Conservation (phyloP, 306 rosid species). For the Trichosanthes cucumerina region DNA sequence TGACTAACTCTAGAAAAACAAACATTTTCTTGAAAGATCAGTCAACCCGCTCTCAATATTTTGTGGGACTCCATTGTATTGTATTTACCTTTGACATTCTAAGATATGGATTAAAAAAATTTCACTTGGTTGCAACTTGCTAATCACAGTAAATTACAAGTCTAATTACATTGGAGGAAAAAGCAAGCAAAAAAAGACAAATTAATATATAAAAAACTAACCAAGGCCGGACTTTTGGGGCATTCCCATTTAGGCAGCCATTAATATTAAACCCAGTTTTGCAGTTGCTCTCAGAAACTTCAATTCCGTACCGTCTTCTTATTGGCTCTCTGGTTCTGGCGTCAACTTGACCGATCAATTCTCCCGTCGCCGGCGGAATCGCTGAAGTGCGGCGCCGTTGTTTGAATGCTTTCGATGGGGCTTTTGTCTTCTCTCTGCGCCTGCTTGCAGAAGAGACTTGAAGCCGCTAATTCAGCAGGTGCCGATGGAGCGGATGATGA, state of each 20-base stretch:
- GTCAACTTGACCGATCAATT: background rate
- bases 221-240: background rate
- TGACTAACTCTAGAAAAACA: too few species aligned
- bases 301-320: background rate
- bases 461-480: conserved; percentile 7
- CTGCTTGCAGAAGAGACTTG: conserved; percentile 26
- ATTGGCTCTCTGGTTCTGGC: background rate
- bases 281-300: background rate
- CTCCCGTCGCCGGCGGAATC: background rate
- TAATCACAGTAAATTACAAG: too few species aligned
- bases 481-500: conserved; percentile 17
- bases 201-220: too few species aligned
- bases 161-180: too few species aligned
- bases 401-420: conserved; percentile 31
- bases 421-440: conserved; percentile 21
- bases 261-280: background rate
- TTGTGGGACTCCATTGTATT: too few species aligned
- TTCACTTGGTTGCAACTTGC: too few species aligned
- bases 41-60: too few species aligned
- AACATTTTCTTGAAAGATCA: too few species aligned
- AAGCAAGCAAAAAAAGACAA: too few species aligned
- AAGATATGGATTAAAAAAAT: too few species aligned
- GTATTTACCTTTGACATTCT: too few species aligned
- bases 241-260: background rate
- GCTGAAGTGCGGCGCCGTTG: background rate